Conservation (phyloP, 2,329 filamentous ascomycete genomes). For the Macrophomina tecta region DNA sequence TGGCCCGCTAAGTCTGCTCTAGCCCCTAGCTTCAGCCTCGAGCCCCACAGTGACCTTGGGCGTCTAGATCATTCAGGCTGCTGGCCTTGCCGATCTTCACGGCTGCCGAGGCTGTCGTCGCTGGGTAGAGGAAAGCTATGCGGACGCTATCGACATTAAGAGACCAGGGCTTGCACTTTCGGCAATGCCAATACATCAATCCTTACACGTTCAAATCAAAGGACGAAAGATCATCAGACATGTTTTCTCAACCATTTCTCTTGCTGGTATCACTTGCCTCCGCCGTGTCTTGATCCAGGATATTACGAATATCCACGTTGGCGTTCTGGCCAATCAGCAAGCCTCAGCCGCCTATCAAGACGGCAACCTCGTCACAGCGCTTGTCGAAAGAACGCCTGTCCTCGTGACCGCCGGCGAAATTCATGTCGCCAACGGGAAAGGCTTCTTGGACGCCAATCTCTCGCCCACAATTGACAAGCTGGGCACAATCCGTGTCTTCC, state of each 20-base stretch:
- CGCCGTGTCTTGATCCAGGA: slow-evolving; percentile 31
- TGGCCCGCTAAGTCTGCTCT: background rate
- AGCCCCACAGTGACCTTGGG: too few species aligned
- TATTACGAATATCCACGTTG: slow-evolving; percentile 32
- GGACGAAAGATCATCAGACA: background rate
- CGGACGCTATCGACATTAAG: background rate
- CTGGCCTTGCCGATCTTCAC: background rate
- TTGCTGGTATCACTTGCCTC: background rate
- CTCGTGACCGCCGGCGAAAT: slow-evolving; percentile 33
- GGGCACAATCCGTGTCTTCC: slow-evolving; percentile 32
- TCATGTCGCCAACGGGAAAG: slow-evolving; percentile 32
- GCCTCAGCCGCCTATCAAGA: slow-evolving; percentile 30
- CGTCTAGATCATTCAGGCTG: background rate
- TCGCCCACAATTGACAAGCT: slow-evolving; percentile 29
- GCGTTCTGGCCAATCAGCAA: slow-evolving; percentile 29
- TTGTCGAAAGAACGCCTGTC: slow-evolving; percentile 30
- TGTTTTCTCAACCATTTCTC: background rate
- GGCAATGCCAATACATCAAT: background rate
- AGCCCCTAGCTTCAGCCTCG: background rate
- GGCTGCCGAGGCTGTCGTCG: slow-evolving; percentile 11
- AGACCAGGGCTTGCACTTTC: background rate
- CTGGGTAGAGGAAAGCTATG: background rate
- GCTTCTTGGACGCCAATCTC: slow-evolving; percentile 33
- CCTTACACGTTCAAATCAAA: too few species aligned
- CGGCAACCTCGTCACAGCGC: slow-evolving; percentile 27